Evolutionary conservation across 1,284 basidiomycete species (phyloP), one percentile per base, ranked within the genome.

Genomic region (Sporisorium reilianum): DNA sequence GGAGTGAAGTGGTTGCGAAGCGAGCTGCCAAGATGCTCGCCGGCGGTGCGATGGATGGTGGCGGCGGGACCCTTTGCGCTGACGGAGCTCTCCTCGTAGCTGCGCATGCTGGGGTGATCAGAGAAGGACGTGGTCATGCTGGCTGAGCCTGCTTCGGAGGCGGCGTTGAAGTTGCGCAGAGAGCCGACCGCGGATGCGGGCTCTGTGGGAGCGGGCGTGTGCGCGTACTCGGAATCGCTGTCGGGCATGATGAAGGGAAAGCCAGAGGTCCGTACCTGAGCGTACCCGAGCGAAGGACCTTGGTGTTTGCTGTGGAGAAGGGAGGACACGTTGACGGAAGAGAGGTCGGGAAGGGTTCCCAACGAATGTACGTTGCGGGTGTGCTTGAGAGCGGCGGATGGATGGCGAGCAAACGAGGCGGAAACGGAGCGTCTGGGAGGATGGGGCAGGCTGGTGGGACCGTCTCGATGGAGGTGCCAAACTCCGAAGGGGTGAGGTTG

Each of bases 191-290:
- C 60, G 36, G 70, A 68, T 23, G 64, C 41, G 1, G 46, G 57
- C 36, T 68, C 62, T 10, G 71, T 64, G n/a, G 48, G 4, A n/a
- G 38, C 58, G 1, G 65, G 71, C 18, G 71, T 67, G 28, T 53
- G 49, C 2, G 65, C 51, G 16, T 50, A 46, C 32, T 74, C 71
- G 40, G 71, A 68, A 9, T 51, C 71, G 53, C 65, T 74, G 16
- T 74, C 71, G 26, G 71, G 65, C 71, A 68, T 68, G 58, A 74
- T 65, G 51, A 74, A 74, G 30, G 71, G 71, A 18, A 74, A 74
- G n/a, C 71, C 71, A 40, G 62, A 55, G 36, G 65, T 48, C 25
- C 71, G 60, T 25, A 74, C 65, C 49, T 68, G 56, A 57, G 65
- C 61, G 65, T 52, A 62, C 40, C 62, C 71, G 57, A 74, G 62